Base-by-base conservation (phyloP, 805 yeast genomes). In the Teunomyces tritomae region DNA sequence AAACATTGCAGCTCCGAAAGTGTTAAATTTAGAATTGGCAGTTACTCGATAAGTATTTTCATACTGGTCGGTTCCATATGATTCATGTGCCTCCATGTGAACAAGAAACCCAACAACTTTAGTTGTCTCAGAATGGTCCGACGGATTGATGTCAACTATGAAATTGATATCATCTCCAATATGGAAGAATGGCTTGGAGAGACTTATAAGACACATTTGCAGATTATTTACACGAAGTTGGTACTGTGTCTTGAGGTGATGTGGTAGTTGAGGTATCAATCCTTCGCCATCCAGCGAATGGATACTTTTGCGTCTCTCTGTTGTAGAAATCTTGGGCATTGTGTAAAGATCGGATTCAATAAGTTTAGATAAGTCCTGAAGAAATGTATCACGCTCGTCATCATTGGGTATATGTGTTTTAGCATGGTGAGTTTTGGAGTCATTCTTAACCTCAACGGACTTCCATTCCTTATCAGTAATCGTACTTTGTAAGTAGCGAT, bases 51-150 rank as follows among this genome's bases (percentile, higher is more conserved):
- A 71, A 8, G 56, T 47, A 45, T 72, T 65, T 11, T 48, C 53
- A 36, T 45, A 54, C n/a, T 44, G 51, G 7, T 48, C 54, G 16
- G 43, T 34, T 6, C 48, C 45, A 52, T 62, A 71, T 3, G 56
- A 43, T 46, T 73, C 77, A 45, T 68, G 70, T 8, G 75, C 76
- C 51, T 71, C 77, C n/a, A 71, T 40, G 48, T 65, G 68, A 8
- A 56, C 59, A 4, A 67, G 57, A 20, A 63, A 48, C 1, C 77
- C 77, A 1, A 62, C 67, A 5, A 71, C 62, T 34, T 61, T 62
- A 1, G 67, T 56, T 3, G 42, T 46, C n/a, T 48, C 48, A 24
- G 47, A 49, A 10, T 42, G 34, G 13, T 37, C 52, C 4, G 39
- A 50, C 1, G 63, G 61, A 34, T 61, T 62, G 11, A 64, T 53